Evolutionary conservation across 768 basidiomycete genomes (phyloP).

Genomic region (Tricholoma sp.): DNA sequence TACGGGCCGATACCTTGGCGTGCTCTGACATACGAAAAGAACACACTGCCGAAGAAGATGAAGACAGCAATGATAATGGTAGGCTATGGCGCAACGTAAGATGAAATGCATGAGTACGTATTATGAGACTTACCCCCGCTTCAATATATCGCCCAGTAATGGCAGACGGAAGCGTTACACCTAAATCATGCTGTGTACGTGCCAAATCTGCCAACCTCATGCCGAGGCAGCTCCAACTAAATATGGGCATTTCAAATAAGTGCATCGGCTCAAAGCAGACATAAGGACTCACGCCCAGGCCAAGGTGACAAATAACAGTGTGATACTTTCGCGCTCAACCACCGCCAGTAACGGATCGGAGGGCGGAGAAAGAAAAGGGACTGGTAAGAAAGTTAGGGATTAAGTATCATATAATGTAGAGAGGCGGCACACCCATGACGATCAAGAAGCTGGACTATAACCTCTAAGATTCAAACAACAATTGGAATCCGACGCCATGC

Average conservation of each 20-base stretch:
- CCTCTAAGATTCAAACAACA: not conserved
- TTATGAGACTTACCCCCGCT: conserved; percentile 26
- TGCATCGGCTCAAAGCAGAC: not conserved
- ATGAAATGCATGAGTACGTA: not conserved
- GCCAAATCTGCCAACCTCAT: conserved; percentile 57
- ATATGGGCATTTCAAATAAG: not conserved
- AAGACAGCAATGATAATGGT: conserved; percentile 56
- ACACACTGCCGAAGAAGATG: conserved; percentile 52
- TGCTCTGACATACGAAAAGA: conserved; percentile 57
- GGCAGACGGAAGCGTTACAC: conserved; percentile 33
- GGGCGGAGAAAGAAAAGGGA: conserved; percentile 48
- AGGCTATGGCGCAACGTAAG: conserved; percentile 31
- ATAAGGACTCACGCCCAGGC: conserved; percentile 56
- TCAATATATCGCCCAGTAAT: conserved; percentile 56
- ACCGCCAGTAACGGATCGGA: conserved; percentile 63
- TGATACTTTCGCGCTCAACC: conserved; percentile 57
- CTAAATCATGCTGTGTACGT: conserved; percentile 37
- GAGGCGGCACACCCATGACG: conserved; percentile 41
- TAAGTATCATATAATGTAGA: not conserved
- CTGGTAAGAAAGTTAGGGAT: not conserved
- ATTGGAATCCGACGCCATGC: not conserved
- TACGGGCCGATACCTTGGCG: conserved; percentile 61
- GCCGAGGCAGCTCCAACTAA: conserved; percentile 63
- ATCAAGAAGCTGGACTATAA: conserved; percentile 59
- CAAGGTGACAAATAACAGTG: conserved; percentile 40